These are phyloP conservation scores for Paxillus rubicundulus DNA, from an alignment of 768 basidiomycete genomes.

Conservation along the genomic window DNA sequence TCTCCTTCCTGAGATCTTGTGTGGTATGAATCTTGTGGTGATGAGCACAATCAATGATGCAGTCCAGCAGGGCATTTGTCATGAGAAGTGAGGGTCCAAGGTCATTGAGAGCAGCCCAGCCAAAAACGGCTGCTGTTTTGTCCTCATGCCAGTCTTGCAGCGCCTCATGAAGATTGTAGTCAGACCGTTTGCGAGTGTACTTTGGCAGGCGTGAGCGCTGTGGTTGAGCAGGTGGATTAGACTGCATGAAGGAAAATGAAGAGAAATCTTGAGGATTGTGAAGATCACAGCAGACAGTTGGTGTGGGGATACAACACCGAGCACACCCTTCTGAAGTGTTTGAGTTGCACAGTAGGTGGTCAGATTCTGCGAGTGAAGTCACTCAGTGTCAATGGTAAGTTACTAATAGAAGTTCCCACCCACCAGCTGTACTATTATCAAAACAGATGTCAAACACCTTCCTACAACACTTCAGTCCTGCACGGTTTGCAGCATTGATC, in stretches of 20 bases:
- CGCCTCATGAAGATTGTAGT: slow-evolving; percentile 1
- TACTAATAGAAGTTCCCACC: background rate
- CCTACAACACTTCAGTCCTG: slow-evolving; percentile 12
- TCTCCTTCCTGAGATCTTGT: slow-evolving; percentile 16
- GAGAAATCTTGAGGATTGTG: slow-evolving; percentile 15
- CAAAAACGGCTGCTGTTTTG: slow-evolving; percentile 1
- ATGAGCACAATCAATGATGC: slow-evolving; percentile 27
- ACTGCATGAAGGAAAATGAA: background rate
- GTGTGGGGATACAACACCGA: slow-evolving; percentile 9
- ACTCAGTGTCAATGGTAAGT: background rate
- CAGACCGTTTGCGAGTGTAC: background rate
- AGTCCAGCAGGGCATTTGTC: slow-evolving; percentile 7
- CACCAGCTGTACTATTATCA: slow-evolving; percentile 18
- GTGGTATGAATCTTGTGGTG: slow-evolving; percentile 14
- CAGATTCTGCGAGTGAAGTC: slow-evolving; percentile 2
- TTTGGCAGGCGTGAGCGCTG: slow-evolving; percentile 6
- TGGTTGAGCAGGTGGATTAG: background rate
- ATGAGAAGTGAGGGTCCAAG: slow-evolving; percentile 14
- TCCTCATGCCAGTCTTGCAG: slow-evolving; percentile 13
- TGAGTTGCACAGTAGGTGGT: slow-evolving; percentile 5
- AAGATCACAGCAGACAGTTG: slow-evolving; percentile 25
- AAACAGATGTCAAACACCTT: slow-evolving; percentile 17
- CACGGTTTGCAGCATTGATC: slow-evolving; percentile 23
- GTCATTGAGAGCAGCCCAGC: slow-evolving; percentile 1
- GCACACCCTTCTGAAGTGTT: slow-evolving; percentile 8